phyloP scores from a whole-genome alignment of 2,329 filamentous ascomycete genomes.

The Fonsecaea pugnacius region DNA sequence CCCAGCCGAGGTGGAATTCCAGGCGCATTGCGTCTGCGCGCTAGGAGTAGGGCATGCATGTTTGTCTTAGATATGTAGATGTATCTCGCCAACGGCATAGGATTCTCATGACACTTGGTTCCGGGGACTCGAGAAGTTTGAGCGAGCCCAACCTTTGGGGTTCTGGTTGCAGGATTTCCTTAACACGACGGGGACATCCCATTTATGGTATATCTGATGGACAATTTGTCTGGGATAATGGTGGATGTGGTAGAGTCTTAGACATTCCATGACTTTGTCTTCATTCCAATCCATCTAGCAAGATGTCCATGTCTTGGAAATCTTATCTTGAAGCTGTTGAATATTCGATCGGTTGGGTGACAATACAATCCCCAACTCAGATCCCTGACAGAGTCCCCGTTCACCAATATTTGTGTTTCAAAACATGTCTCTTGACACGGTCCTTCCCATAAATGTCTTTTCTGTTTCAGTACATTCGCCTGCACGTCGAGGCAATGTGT shows the following conservation, averaged over 20 bases:
- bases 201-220: background rate
- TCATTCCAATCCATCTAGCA: background rate
- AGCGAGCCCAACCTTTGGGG: background rate
- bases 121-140: background rate
- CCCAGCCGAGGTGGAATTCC: background rate
- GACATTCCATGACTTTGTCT: background rate
- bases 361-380: background rate
- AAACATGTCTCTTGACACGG: background rate
- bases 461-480: background rate
- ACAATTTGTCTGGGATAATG: background rate
- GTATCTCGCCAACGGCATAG: background rate
- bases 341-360: slow-evolving; percentile 6
- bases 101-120: background rate
- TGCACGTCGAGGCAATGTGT: background rate
- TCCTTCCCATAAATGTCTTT: background rate
- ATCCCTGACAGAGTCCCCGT: background rate
- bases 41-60: background rate
- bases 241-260: background rate
- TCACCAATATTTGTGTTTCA: background rate
- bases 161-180: background rate
- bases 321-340: background rate
- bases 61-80: background rate
- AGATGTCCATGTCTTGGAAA: background rate
- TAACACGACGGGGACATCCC: background rate
- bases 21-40: background rate